These are phyloP conservation scores for Syzygium aromaticum DNA, from an alignment of 345 rosid genomes.

Conservation along the genomic window DNA sequence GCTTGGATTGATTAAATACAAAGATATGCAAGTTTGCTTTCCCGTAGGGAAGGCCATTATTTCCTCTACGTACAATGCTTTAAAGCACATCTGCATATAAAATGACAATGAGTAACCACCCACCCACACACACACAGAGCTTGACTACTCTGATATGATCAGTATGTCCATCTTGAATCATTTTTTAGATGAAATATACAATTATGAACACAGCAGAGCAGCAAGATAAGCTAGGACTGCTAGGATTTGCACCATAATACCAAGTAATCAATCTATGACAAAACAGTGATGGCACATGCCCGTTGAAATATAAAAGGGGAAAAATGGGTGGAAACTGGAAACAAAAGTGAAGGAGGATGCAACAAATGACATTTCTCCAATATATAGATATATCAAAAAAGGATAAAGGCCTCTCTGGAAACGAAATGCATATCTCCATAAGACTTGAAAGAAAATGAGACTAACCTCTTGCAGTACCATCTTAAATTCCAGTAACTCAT, in stretches of 20 bases:
- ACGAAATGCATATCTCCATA: background rate
- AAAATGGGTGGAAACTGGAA: background rate
- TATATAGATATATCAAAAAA: background rate
- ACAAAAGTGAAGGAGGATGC: background rate
- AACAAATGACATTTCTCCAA: background rate
- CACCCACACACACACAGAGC: background rate
- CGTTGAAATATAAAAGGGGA: background rate
- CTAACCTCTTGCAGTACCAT: conserved; percentile 82
- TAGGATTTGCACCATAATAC: background rate
- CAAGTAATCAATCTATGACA: background rate
- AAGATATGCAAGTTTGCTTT: background rate
- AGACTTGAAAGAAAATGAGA: background rate
- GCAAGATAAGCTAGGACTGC: background rate
- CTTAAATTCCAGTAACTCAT: conserved; percentile 91
- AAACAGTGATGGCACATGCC: background rate
- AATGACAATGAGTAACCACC: background rate
- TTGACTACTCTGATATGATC: background rate
- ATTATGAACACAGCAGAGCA: background rate
- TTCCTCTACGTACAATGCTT: background rate
- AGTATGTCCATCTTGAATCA: background rate
- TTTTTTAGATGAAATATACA: background rate
- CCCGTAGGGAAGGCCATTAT: background rate
- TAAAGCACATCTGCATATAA: background rate
- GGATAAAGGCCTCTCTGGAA: background rate
- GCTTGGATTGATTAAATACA: background rate